Conservation (phyloP, 2,329 filamentous ascomycete genomes). For the Mycocentrospora acerina region DNA sequence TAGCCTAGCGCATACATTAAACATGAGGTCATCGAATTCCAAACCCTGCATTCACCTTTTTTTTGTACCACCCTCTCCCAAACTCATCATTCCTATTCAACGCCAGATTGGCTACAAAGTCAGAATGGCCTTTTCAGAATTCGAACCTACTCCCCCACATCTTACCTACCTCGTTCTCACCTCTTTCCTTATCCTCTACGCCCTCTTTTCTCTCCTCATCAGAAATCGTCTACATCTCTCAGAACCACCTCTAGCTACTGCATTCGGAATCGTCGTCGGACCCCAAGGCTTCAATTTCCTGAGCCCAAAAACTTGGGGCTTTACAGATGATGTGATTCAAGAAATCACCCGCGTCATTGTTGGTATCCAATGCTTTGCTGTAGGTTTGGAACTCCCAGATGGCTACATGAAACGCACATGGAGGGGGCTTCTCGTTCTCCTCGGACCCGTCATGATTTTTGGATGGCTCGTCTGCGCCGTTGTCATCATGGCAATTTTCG, state of each 20-base stretch:
- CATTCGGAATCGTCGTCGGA: slow-evolving; percentile 49
- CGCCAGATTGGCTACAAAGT: too few relatives aligned
- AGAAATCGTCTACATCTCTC: slow-evolving; percentile 52
- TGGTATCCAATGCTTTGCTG: slow-evolving; percentile 46
- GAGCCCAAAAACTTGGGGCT: slow-evolving; percentile 45
- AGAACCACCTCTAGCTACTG: slow-evolving; percentile 51
- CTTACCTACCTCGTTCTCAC: slow-evolving; percentile 49
- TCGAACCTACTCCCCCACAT: slow-evolving; percentile 50
- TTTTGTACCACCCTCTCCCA: too few relatives aligned
- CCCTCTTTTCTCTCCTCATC: slow-evolving; percentile 49
- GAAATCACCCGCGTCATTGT: slow-evolving; percentile 49
- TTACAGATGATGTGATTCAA: slow-evolving; percentile 45
- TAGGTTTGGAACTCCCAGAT: slow-evolving; percentile 43
- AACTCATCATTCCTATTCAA: too few relatives aligned
- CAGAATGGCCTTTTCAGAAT: slow-evolving; percentile 46
- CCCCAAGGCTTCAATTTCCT: slow-evolving; percentile 45
- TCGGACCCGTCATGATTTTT: slow-evolving; percentile 56
- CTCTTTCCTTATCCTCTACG: slow-evolving; percentile 49
- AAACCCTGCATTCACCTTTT: too few relatives aligned
- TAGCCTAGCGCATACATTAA: too few relatives aligned
- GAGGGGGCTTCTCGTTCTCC: slow-evolving; percentile 51
- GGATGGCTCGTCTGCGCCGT: slow-evolving; percentile 51
- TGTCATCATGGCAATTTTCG: slow-evolving; percentile 51
- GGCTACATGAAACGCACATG: slow-evolving; percentile 55
- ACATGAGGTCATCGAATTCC: too few relatives aligned